Percentiles rank a stretch among this genome's conserved stretches.
phyloP scores from a whole-genome alignment of 1,284 basidiomycete species.

The Neolentinus lepideus region DNA sequence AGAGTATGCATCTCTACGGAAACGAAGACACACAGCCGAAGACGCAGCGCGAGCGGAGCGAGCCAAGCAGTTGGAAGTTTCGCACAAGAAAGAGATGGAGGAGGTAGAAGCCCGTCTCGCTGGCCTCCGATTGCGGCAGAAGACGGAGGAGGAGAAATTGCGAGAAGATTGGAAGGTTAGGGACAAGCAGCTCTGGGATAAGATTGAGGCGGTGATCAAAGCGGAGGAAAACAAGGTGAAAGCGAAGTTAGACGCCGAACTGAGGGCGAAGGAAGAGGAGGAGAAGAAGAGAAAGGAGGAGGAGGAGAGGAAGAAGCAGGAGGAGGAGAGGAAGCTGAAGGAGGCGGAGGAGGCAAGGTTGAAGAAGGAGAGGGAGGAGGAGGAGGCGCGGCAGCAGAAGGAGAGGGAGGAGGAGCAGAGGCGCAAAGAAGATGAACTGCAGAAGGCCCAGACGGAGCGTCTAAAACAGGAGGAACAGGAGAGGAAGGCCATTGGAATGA shows the following conservation, averaged over 20 bases:
- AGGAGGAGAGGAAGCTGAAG: slow-evolving; percentile 18
- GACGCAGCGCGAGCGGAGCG: slow-evolving; percentile 29
- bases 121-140: slow-evolving; percentile 33
- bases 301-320: slow-evolving; percentile 18
- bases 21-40: slow-evolving; percentile 30
- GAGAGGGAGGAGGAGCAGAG: slow-evolving; percentile 28
- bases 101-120: slow-evolving; percentile 41
- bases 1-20: slow-evolving; percentile 34
- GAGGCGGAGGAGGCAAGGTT: slow-evolving; percentile 25
- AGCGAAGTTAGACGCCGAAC: slow-evolving; percentile 43
- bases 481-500: slow-evolving; percentile 38
- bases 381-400: slow-evolving; percentile 26
- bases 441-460: slow-evolving; percentile 30
- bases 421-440: slow-evolving; percentile 32
- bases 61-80: slow-evolving; percentile 26
- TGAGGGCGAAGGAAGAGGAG: slow-evolving; percentile 36
- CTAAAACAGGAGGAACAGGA: slow-evolving; percentile 29
- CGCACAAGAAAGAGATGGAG: slow-evolving; percentile 38
- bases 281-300: slow-evolving; percentile 29
- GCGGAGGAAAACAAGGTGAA: slow-evolving; percentile 56
- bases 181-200: slow-evolving; percentile 44
- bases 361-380: slow-evolving; percentile 18
- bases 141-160: slow-evolving; percentile 38
- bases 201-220: slow-evolving; percentile 58
- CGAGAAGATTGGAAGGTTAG: slow-evolving; percentile 42